These are phyloP conservation scores for Rhizodiscina lignyota DNA, from an alignment of 495 filamentous ascomycete species.

Conservation along the genomic window DNA sequence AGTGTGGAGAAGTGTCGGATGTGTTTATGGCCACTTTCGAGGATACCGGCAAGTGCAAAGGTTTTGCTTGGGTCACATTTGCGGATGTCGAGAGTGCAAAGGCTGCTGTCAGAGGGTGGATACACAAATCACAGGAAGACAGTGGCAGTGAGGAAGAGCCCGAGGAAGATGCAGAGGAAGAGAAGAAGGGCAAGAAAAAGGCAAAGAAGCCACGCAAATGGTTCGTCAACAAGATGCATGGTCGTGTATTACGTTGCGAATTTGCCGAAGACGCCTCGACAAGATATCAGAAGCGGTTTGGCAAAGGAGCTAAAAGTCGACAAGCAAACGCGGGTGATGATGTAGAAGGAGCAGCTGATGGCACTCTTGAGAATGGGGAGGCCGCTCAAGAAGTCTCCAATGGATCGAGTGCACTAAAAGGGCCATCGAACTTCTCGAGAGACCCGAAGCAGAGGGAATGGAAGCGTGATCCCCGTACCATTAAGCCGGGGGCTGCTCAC, in stretches of 20 bases:
- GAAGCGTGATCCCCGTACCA: too few relatives aligned
- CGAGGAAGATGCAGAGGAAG: slow-evolving; percentile 17
- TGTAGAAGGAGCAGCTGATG: slow-evolving; percentile 5
- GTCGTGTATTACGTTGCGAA: slow-evolving; percentile 71
- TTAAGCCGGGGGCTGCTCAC: slow-evolving; percentile 22
- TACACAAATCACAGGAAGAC: slow-evolving; percentile 38
- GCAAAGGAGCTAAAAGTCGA: slow-evolving; percentile 14
- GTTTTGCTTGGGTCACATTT: slow-evolving; percentile 90
- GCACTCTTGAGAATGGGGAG: slow-evolving; percentile 9
- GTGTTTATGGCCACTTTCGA: slow-evolving; percentile 88
- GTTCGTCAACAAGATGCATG: slow-evolving; percentile 66
- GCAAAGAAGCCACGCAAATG: slow-evolving; percentile 44
- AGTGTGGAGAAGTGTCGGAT: slow-evolving; percentile 64
- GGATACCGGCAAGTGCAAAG: slow-evolving; percentile 94
- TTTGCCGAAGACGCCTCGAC: slow-evolving; percentile 78
- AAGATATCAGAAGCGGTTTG: slow-evolving; percentile 85
- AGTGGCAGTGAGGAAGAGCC: slow-evolving; percentile 17
- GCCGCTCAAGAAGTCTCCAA: too few relatives aligned
- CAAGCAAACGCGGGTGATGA: slow-evolving; percentile 1
- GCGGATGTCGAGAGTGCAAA: slow-evolving; percentile 55
- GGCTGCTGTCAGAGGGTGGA: slow-evolving; percentile 68
- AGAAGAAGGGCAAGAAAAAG: slow-evolving; percentile 15
- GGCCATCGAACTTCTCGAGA: too few relatives aligned
- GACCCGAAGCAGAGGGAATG: too few relatives aligned
- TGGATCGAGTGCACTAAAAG: too few relatives aligned